Percentiles rank a stretch among this genome's conserved stretches.
These are phyloP conservation scores for Rugonectria rugulosa DNA, from an alignment of 2,329 filamentous ascomycete species.

Conservation along the genomic window DNA sequence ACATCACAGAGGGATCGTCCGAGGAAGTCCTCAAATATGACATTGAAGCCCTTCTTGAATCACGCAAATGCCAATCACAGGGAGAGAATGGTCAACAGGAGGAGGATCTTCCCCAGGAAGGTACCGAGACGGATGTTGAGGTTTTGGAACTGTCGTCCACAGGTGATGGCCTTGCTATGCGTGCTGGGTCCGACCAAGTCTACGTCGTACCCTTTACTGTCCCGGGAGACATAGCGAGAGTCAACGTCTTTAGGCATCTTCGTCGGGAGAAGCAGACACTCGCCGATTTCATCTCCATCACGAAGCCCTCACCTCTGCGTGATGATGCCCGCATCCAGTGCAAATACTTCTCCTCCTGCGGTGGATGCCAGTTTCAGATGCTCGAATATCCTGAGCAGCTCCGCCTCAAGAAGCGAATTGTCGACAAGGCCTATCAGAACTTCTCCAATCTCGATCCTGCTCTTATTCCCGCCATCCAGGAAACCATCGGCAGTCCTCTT, in stretches of 20 bases:
- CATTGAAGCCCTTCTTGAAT: constrained; percentile 62
- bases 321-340: constrained; percentile 81
- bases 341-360: constrained; percentile 86
- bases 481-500: constrained; percentile 89
- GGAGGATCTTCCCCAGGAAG: constrained; percentile 66
- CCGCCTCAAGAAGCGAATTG: constrained; percentile 80
- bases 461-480: constrained; percentile 75
- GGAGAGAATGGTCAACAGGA: constrained; percentile 40
- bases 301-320: constrained; percentile 75
- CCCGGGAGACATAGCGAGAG: constrained; percentile 81
- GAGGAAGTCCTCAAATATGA: constrained; percentile 74
- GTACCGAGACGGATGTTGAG: constrained; percentile 82
- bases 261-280: constrained; percentile 71
- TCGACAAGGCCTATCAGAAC: constrained; percentile 90
- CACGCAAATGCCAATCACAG: constrained; percentile 44
- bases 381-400: constrained; percentile 88
- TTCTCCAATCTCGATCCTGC: constrained; percentile 85
- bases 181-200: constrained; percentile 68
- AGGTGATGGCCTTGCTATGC: constrained; percentile 85
- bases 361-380: constrained; percentile 98
- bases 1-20: constrained; percentile 67
- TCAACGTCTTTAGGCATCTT: constrained; percentile 80
- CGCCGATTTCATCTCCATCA: constrained; percentile 83
- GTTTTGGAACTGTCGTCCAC: constrained; percentile 86
- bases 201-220: constrained; percentile 90